Percentiles rank a stretch among this genome's conserved stretches.
Conservation (phyloP, 306 rosid genomes). For the Citrullus mucosospermus region DNA sequence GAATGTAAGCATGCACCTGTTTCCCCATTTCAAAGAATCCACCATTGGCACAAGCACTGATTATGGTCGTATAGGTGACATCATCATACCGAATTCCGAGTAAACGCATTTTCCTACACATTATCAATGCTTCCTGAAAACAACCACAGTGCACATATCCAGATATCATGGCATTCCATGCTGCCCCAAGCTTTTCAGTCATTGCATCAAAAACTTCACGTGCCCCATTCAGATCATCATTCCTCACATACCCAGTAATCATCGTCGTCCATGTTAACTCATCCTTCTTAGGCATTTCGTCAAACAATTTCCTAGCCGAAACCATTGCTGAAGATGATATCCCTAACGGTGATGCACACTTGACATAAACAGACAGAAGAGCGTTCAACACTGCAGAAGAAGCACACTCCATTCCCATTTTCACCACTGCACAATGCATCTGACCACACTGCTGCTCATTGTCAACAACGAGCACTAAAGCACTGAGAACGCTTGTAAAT, state of each 20-base stretch:
- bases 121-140: constrained; percentile 7
- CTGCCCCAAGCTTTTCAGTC: constrained; percentile 7
- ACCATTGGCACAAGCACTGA: not conserved
- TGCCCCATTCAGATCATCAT: constrained; percentile 1
- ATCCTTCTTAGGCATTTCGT: constrained; percentile 8
- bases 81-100: not conserved
- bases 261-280: constrained; percentile 11
- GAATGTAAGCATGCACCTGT: constrained; percentile 3
- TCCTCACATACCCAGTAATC: constrained; percentile 13
- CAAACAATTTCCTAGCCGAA: constrained; percentile 11
- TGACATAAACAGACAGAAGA: constrained; percentile 10
- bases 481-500: constrained; percentile 10
- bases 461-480: constrained; percentile 5
- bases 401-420: constrained; percentile 4
- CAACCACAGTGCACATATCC: constrained; percentile 12
- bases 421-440: constrained; percentile 15
- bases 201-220: constrained; percentile 6
- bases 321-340: constrained; percentile 6
- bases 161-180: constrained; percentile 20
- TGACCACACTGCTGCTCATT: constrained; percentile 8
- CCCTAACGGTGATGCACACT: constrained; percentile 9
- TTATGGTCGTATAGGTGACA: constrained; percentile 1
- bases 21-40: constrained; percentile 11
- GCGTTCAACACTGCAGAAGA: constrained; percentile 12
- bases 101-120: constrained; percentile 14